Conservation (phyloP, 805 yeast species). For the Grigorovia transvaalensis region DNA sequence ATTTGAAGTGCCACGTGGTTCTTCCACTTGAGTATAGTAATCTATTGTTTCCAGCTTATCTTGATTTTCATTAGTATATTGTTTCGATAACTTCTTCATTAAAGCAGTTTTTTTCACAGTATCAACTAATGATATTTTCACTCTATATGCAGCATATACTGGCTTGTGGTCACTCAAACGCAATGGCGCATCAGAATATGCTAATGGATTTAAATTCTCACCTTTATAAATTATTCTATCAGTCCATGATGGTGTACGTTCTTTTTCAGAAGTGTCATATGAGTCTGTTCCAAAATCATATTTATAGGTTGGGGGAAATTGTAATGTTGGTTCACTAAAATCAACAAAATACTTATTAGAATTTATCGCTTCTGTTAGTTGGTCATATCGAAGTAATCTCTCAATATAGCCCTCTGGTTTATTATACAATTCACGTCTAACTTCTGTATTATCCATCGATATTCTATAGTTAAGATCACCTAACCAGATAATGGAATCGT, state of each 20-base stretch:
- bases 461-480: slow-evolving; percentile 92
- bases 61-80: neutral
- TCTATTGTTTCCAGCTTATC: neutral
- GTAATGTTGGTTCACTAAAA: slow-evolving; percentile 66
- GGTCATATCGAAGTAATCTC: slow-evolving; percentile 61
- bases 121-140: slow-evolving; percentile 61
- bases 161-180: slow-evolving; percentile 85
- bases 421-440: slow-evolving; percentile 42
- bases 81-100: slow-evolving; percentile 42
- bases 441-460: slow-evolving; percentile 58
- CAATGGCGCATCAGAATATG: slow-evolving; percentile 58
- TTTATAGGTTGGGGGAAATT: slow-evolving; percentile 84
- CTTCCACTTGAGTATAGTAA: too few species aligned
- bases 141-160: slow-evolving; percentile 67
- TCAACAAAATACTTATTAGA: slow-evolving; percentile 61
- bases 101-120: slow-evolving; percentile 46
- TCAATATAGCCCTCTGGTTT: slow-evolving; percentile 31
- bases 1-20: too few species aligned
- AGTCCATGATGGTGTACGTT: slow-evolving; percentile 93
- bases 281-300: slow-evolving; percentile 72
- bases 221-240: slow-evolving; percentile 73
- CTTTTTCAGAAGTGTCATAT: slow-evolving; percentile 87
- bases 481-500: slow-evolving; percentile 82
- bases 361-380: slow-evolving; percentile 63
- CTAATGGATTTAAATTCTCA: slow-evolving; percentile 43